Conservation (phyloP, 2,329 filamentous ascomycete genomes). For the Verticillium alfalfae region DNA sequence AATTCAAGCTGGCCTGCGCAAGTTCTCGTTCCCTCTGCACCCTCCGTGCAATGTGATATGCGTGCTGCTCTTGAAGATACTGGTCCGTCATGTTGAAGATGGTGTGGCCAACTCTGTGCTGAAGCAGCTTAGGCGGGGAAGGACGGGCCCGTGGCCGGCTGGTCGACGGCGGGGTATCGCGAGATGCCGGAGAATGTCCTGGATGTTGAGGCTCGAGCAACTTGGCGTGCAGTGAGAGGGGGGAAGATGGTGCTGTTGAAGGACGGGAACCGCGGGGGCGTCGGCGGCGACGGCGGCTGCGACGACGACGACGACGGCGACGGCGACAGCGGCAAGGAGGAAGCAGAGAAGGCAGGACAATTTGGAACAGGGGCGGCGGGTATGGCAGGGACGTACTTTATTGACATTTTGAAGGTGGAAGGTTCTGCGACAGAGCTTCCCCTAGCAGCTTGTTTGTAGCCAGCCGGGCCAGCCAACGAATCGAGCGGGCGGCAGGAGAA, state of each 20-base stretch:
- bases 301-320: too few relatives aligned
- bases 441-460: slow-evolving; percentile 4
- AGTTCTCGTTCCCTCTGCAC: slow-evolving; percentile 21
- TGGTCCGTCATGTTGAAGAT: slow-evolving; percentile 33
- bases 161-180: slow-evolving; percentile 8
- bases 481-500: slow-evolving; percentile 13
- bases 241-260: neutral
- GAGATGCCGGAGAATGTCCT: slow-evolving; percentile 6
- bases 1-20: slow-evolving; percentile 24
- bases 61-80: slow-evolving; percentile 35
- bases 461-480: slow-evolving; percentile 7
- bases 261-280: neutral
- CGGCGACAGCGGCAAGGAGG: neutral
- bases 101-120: slow-evolving; percentile 3
- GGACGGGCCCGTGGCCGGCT: neutral
- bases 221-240: slow-evolving; percentile 2
- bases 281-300: neutral
- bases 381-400: slow-evolving; percentile 39
- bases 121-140: slow-evolving; percentile 3
- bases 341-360: slow-evolving; percentile 1
- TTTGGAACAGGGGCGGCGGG: slow-evolving; percentile 6
- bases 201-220: neutral
- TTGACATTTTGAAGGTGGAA: slow-evolving; percentile 35
- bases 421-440: slow-evolving; percentile 10
- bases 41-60: slow-evolving; percentile 32